Base-by-base conservation (phyloP, 1,284 basidiomycete genomes). In the Cryptococcus amylolentus region DNA sequence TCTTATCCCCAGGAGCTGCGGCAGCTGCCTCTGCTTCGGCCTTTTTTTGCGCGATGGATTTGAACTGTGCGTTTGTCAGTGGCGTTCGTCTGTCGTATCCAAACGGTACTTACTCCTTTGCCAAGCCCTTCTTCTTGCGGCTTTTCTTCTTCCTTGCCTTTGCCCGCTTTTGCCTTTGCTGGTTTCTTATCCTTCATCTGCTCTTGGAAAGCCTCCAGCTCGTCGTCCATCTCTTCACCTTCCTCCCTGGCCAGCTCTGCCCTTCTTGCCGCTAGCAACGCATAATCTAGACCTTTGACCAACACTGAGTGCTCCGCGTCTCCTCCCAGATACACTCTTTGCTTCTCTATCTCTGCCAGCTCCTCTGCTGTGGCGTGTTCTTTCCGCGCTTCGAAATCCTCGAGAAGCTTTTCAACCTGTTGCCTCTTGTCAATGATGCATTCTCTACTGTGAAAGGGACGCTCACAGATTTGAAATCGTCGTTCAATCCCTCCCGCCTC, bases 211-310 rank as follows among this genome's bases (percentile, higher is more conserved):
- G 57, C 80, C 66, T 96, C 92, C 39, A 96, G 84, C 26, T 84
- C 83, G 26, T 88, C 88, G 57, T 88, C 86, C 54, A 88, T 86
- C 54, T 86, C 84, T 18, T 82, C 84, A 3, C 80, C 81, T 20
- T 81, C 73, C 43, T 81, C 77, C 8, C 80, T 75, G 9, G 82
- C 80, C n/a, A 79, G 57, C 59, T 78, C 77, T 0, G 88, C 88
- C 75, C 85, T 89, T 63, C 89, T 86, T 67, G 90, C 87, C 65
- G 91, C 88, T 8, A 96, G 80, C 4, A 95, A 82, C 0, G 89
- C 86, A 70, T 87, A 84, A 70, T 96, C 92, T 37, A 96, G 84
- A n/a, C 92, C 80, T 67, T 91, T 94, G 42, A 93, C 89, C 4
- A 93, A 83, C 47, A 93, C 84, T 3, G 88, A 86, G 72, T 94